phyloP scores from a whole-genome alignment of 176 grass and related monocot species.

The Microstegium vimineum region DNA sequence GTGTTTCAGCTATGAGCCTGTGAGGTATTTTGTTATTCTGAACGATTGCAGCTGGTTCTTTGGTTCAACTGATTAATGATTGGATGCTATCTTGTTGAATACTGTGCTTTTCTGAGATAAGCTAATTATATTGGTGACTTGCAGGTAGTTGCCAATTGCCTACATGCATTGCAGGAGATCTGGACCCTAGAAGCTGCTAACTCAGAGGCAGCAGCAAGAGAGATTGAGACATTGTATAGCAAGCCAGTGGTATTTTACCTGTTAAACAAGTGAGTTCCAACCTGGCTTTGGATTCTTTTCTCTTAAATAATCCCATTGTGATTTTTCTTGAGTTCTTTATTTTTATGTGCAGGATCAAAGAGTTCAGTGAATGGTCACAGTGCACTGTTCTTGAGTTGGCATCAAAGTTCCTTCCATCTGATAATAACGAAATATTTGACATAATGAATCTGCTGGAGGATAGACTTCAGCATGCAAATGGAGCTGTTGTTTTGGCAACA shows the following conservation, averaged over 20 bases:
- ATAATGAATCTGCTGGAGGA: conserved; percentile 99
- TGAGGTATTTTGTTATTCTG: background rate
- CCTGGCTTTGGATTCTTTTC: background rate
- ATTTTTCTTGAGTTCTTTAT: background rate
- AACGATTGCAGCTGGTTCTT: conserved; percentile 14
- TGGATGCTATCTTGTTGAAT: background rate
- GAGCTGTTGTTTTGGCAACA: conserved; percentile 98
- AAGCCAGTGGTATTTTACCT: conserved; percentile 79
- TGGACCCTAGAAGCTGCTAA: conserved; percentile 83
- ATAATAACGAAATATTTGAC: conserved; percentile 93
- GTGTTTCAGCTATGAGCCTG: background rate
- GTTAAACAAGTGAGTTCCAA: conserved; percentile 68
- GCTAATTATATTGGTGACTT: conserved; percentile 18
- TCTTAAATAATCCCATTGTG: background rate
- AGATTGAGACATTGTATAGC: conserved; percentile 87
- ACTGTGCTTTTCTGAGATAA: background rate
- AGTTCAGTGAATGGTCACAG: conserved; percentile 97
- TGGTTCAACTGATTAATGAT: background rate
- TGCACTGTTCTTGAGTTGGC: conserved; percentile 80
- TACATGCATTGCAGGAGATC: conserved; percentile 88
- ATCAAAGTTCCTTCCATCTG: conserved; percentile 91
- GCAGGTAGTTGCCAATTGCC: conserved; percentile 94
- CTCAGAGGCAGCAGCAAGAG: conserved; percentile 81
- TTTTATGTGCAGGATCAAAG: conserved; percentile 70
- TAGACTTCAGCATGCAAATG: conserved; percentile 99